Evolutionary conservation across 2,329 filamentous ascomycete genomes (phyloP), one percentile per base, ranked within the genome.

Genomic region (Macroventuria anomochaeta): DNA sequence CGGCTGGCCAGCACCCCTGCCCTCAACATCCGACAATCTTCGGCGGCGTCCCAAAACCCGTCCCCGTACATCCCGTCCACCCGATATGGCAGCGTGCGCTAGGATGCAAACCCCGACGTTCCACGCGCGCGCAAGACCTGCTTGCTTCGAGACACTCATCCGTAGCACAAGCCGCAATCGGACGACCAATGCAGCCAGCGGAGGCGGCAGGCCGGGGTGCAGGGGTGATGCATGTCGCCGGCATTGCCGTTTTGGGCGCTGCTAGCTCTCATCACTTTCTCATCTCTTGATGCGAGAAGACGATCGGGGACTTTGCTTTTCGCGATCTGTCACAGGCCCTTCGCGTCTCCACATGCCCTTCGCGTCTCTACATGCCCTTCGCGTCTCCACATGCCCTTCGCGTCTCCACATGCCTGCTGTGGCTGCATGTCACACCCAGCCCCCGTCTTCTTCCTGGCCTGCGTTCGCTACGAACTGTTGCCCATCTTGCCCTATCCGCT

Each of bases 251-350:
- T 51, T 40, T 3, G 40, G 52, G 17, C 7, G 18, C 23, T 20
- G 15, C 26, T 31, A 8, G 41, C 34, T 53, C 54, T 61, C 46
- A 49, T 63, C 61, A 47, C 46, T 60, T 56, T 46, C 37, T 63
- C 44, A 28, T 18, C 31, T 44, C 25, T 39, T 26, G 6, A 11
- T 23, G 29, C 29, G 36, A 34, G 11, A 34, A 21, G 33, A 21
- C 17, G 33, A 36, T 42, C 42, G 41, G 41, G 31, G 41, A 34
- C 23, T 52, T 53, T 53, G 41, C 42, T 46, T 53, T 46, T 53
- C 15, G 25, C 33, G 10, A 39, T 44, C 48, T 34, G 34, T 23
- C 48, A 39, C 34, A 17, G n/a, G 28, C 46, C 33, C 32, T 37
- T 20, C 43, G 25, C n/a, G n/a, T n/a, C n/a, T n/a, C n/a, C n/a